A percentile compares a stretch with the other conserved stretches of the same genome.
Evolutionary conservation across 176 grass and related monocot genomes (phyloP).

Genomic region (Carex pumila): DNA sequence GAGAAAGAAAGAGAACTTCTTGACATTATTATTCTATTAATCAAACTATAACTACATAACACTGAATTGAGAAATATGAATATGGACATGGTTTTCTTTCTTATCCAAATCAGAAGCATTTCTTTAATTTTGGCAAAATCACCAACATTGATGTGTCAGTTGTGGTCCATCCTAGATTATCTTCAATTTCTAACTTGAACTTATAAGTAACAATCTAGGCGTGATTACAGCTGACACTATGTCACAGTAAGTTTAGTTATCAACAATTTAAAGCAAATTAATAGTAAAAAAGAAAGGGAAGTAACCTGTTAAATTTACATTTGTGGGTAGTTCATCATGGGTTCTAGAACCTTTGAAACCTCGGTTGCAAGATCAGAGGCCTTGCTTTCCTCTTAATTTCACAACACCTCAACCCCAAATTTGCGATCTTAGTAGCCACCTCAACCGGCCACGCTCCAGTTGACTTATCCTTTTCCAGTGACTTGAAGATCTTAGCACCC

Average conservation of each 20-base stretch:
- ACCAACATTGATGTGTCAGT: too few relatives aligned
- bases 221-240: background rate
- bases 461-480: constrained; percentile 31
- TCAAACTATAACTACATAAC: too few relatives aligned
- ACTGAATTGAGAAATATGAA: too few relatives aligned
- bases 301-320: background rate
- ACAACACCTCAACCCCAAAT: constrained; percentile 49
- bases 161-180: too few relatives aligned
- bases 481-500: too few relatives aligned
- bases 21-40: too few relatives aligned
- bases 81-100: too few relatives aligned
- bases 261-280: background rate
- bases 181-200: too few relatives aligned
- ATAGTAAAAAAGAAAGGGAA: background rate
- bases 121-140: too few relatives aligned
- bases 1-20: too few relatives aligned
- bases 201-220: too few relatives aligned
- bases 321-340: constrained; percentile 12
- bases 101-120: too few relatives aligned
- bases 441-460: constrained; percentile 54
- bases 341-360: constrained; percentile 16
- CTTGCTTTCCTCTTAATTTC: constrained; percentile 65
- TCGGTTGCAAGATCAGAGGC: constrained; percentile 39
- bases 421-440: constrained; percentile 45
- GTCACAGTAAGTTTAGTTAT: background rate